A percentile compares a stretch with the other conserved stretches of the same genome.
phyloP scores from a whole-genome alignment of 1,284 basidiomycete species.

The Ceratobasidium papillatum region DNA sequence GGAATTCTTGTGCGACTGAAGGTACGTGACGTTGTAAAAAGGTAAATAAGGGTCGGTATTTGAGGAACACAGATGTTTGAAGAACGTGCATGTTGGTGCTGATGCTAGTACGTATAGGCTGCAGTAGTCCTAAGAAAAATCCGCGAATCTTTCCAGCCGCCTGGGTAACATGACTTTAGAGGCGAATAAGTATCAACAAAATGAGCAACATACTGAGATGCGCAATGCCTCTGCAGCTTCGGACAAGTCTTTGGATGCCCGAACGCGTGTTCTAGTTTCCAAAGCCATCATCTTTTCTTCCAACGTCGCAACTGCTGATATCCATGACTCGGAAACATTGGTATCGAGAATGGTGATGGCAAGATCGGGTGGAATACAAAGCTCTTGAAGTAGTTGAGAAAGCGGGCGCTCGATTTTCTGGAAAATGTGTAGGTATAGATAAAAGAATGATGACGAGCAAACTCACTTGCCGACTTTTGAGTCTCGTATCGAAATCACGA shows the following conservation, averaged over 20 bases:
- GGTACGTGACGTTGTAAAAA: conserved; percentile 88
- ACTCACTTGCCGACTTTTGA: conserved; percentile 83
- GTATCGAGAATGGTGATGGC: conserved; percentile 85
- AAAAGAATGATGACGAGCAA: background rate
- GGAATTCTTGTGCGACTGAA: conserved; percentile 86
- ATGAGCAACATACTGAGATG: conserved; percentile 68
- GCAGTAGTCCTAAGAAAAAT: conserved; percentile 85
- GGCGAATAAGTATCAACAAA: background rate
- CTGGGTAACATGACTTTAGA: conserved; percentile 54
- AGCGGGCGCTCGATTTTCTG: conserved; percentile 90
- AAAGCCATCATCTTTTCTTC: conserved; percentile 77
- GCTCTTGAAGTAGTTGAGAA: conserved; percentile 78
- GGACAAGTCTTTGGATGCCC: conserved; percentile 82
- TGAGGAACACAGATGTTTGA: conserved; percentile 87
- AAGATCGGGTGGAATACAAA: conserved; percentile 84
- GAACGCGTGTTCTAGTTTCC: conserved; percentile 77
- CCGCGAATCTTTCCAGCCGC: conserved; percentile 87
- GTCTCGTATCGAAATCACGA: conserved; percentile 85
- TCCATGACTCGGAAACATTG: conserved; percentile 84
- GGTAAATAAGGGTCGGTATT: conserved; percentile 82
- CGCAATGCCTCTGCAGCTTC: conserved; percentile 86
- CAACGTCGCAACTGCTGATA: conserved; percentile 78
- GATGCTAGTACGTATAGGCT: conserved; percentile 83
- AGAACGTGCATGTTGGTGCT: conserved; percentile 93
- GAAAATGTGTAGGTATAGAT: conserved; percentile 35